These are phyloP conservation scores for Gossypium schwendimanii DNA, from an alignment of 441 rosid species.

Conservation along the genomic window DNA sequence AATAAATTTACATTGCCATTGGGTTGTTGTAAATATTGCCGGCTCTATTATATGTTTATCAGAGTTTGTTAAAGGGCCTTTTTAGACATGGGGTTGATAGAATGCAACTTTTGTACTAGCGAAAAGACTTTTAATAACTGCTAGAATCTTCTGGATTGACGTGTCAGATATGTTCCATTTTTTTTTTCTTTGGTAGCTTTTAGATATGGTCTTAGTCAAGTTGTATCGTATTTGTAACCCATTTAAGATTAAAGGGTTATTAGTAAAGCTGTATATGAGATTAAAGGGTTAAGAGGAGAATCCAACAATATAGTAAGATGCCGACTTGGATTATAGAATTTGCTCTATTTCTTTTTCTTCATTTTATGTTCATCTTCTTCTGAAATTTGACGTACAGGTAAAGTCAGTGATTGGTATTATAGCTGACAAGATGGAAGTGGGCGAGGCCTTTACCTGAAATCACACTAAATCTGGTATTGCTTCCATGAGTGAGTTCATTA, in stretches of 20 bases:
- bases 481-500: neutral
- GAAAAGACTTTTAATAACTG: slow-evolving; percentile 5
- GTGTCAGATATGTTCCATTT: neutral
- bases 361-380: neutral
- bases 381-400: neutral
- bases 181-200: neutral
- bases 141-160: slow-evolving; percentile 6
- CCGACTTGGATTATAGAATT: neutral
- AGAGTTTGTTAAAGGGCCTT: neutral
- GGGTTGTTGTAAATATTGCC: neutral
- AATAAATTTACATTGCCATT: too few species aligned
- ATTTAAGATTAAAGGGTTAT: neutral
- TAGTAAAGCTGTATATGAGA: neutral
- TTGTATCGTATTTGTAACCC: neutral
- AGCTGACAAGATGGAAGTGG: neutral
- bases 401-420: neutral
- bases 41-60: neutral
- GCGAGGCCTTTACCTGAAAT: too few species aligned
- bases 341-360: neutral
- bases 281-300: neutral
- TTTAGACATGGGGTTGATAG: neutral
- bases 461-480: slow-evolving; percentile 2
- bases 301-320: neutral
- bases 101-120: slow-evolving; percentile 1
- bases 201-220: neutral